Base-by-base conservation (phyloP, 2,329 filamentous ascomycete genomes). In the Talaromyces funiculosus region DNA sequence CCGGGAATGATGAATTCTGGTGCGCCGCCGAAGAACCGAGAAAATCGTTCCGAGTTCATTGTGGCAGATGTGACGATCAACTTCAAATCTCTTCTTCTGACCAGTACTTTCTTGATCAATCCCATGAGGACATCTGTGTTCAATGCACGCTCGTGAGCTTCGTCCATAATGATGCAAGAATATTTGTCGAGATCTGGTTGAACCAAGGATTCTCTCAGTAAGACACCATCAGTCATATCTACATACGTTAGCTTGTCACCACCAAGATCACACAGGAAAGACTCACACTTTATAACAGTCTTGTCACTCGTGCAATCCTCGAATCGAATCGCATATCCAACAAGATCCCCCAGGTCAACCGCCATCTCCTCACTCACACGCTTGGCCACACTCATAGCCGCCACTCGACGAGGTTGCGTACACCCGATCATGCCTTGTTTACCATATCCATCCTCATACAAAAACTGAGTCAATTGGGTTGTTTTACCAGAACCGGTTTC, bases 311-410 rank as follows among this genome's bases (percentile, higher is more conserved):
- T 99, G 74, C 92, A 97, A 73, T 99, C 95, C 72, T 99, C 94
- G 69, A 99, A 99, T 58, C 94, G 92, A 72, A 99, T 99, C 0
- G 94, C 92, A 74, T 99, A 99, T 31, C 94, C 94, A 38, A 99
- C 95, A 0, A 88, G 84, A 60, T 88, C 87, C 53, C 94, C 94
- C 9, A 99, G 80, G 60, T 88, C 88, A 47, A 96, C 92, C 67
- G 96, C 90, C 95, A 99, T 99, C 77, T 99, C 94, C 77, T 99
- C 94, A 61, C 90, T 91, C 40, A 99, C 94, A 80, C 94, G 92
- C 75, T 97, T 97, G 1, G 94, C 94, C 29, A 99, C 94, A 77
- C 92, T 97, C 94, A 99, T 99, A 22, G 94, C 94, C 24, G 94
- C 94, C 35, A 99, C 95, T 81, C 94, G 90, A 68, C 94, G 86